Conservation (phyloP, 352 stramenopile species). For the Phytophthora capsici region DNA sequence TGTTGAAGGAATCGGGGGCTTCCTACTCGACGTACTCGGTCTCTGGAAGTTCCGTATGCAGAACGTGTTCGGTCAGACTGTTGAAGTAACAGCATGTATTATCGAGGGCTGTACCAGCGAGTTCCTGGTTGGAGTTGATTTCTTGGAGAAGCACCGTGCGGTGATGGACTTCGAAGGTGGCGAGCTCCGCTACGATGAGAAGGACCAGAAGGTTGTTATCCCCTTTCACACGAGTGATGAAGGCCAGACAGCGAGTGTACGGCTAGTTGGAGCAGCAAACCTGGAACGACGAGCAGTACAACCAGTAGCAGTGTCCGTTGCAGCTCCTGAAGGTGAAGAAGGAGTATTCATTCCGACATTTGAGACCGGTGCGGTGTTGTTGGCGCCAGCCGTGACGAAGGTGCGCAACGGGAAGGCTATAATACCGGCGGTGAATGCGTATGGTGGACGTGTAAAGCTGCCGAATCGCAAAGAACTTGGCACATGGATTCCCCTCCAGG, state of each 20-base stretch:
- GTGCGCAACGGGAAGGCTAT: neutral
- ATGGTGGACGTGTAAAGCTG: neutral
- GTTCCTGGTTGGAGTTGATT: neutral
- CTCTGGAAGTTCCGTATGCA: neutral
- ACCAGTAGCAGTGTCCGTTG: neutral
- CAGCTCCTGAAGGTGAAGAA: neutral
- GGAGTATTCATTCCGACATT: neutral
- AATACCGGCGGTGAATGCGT: neutral
- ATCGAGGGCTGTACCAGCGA: neutral
- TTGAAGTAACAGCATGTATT: neutral
- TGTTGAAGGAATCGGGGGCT: neutral
- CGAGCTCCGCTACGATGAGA: neutral
- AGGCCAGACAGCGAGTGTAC: neutral
- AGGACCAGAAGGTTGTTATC: neutral
- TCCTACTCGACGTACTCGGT: neutral
- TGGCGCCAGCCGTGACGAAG: neutral
- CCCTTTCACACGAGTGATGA: neutral
- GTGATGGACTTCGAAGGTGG: neutral
- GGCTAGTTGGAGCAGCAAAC: neutral
- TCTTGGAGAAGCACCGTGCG: neutral
- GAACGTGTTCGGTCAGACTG: neutral
- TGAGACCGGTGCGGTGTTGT: neutral
- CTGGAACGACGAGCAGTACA: neutral
- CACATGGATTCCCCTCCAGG: neutral
- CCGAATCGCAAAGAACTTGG: conserved; percentile 1